phyloP scores from a whole-genome alignment of 2,329 filamentous ascomycete genomes.

The Fusarium tanahbumbuense region DNA sequence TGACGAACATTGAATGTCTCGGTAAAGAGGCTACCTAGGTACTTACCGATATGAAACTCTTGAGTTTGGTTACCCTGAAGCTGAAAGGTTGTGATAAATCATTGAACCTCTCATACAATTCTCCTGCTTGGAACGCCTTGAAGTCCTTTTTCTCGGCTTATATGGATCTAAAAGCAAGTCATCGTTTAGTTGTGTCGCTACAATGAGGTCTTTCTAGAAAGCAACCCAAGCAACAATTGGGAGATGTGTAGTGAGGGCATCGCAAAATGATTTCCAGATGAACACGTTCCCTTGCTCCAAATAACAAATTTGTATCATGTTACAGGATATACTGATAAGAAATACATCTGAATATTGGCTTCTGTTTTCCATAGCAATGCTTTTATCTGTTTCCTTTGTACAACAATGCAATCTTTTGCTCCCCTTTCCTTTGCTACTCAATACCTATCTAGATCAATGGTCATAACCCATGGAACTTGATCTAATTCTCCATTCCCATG shows the following conservation, averaged over 20 bases:
- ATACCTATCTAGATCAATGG: constrained; percentile 13
- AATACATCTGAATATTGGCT: no score
- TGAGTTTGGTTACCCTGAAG: not conserved
- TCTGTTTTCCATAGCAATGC: not conserved
- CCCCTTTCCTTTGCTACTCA: not conserved
- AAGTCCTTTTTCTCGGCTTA: not conserved
- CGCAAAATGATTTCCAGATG: no score
- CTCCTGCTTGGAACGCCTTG: not conserved
- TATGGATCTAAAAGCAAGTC: no score
- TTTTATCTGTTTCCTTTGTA: not conserved
- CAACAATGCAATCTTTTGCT: not conserved
- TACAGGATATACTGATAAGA: no score
- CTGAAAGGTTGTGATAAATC: not conserved
- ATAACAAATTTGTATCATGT: no score
- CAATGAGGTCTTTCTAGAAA: no score
- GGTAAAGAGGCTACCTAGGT: not conserved
- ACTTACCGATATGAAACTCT: not conserved
- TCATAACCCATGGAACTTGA: constrained; percentile 29
- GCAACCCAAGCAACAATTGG: no score
- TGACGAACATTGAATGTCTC: not conserved
- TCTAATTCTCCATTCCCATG: not conserved
- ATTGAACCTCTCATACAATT: not conserved
- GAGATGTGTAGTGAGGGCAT: no score
- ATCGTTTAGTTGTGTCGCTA: no score
- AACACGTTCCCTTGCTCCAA: no score